Evolutionary conservation across 768 basidiomycete species (phyloP).

Genomic region (Stropharia rugosoannulata): DNA sequence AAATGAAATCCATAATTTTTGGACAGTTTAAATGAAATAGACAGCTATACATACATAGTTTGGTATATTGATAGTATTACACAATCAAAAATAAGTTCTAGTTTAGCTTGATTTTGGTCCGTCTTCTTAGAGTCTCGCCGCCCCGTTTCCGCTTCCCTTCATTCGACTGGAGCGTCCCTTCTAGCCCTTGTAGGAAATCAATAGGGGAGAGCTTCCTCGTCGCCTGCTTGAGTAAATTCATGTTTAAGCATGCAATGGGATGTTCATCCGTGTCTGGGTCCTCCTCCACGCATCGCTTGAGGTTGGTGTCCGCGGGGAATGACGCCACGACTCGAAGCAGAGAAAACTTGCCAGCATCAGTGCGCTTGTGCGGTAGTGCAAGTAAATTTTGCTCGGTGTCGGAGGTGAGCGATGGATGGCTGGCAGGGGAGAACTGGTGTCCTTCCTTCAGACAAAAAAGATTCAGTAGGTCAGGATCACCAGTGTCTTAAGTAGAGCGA

Average conservation of each 20-base stretch:
- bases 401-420: slow-evolving; percentile 28
- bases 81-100: background rate
- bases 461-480: too few species aligned
- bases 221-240: slow-evolving; percentile 37
- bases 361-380: slow-evolving; percentile 31
- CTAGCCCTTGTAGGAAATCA: slow-evolving; percentile 31
- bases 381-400: slow-evolving; percentile 24
- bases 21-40: too few species aligned
- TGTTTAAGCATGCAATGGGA: slow-evolving; percentile 41
- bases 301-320: slow-evolving; percentile 37
- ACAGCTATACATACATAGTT: too few species aligned
- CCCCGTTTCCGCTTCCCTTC: slow-evolving; percentile 22
- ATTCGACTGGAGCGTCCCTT: slow-evolving; percentile 20
- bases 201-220: slow-evolving; percentile 35
- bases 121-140: slow-evolving; percentile 4
- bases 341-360: slow-evolving; percentile 38
- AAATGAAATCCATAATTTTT: too few species aligned
- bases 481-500: background rate
- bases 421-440: slow-evolving; percentile 30
- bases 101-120: slow-evolving; percentile 17
- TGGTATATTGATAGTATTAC: too few species aligned
- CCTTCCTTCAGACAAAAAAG: slow-evolving; percentile 27
- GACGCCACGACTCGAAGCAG: slow-evolving; percentile 40
- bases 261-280: slow-evolving; percentile 37
- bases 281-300: slow-evolving; percentile 37